Evolutionary conservation across 306 rosid species (phyloP), one percentile per base, ranked within the genome.

Genomic region (Gillenia trifoliata): DNA sequence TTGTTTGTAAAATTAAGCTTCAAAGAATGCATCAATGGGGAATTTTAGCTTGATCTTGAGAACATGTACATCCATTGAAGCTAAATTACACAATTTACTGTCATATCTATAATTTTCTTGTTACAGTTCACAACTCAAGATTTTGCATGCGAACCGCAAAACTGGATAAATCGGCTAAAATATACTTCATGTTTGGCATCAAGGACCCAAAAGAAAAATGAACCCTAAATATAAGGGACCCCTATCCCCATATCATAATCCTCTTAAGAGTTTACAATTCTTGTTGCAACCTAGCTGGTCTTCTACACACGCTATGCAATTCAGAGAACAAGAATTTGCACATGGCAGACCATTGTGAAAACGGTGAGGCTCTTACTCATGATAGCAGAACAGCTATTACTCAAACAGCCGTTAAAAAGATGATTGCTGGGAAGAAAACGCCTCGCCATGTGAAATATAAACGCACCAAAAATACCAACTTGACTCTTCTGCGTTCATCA

Each of bases 401-500:
- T 10, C 11, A 25, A 57, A 45, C 17, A 45, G 52, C 52, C 2
- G 19, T 15, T 45, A 13, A 45, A 45, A 45, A 45, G 1, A 41
- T 41, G 47, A 41, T 41, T 41, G 16, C 47, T 12, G 16, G 16
- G 13, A 41, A 41, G 47, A 41, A 41, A 41, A 41, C 0, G 16
- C 47, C 47, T 43, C 7, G 19, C 50, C 50, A 1, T 45, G n/a
- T 61, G 66, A 26, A 59, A 3, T 6, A 34, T 12, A 20, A 54
- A 64, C 26, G 29, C 16, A 50, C 45, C 73, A 45, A 59, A 55
- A 26, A 26, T 56, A 70, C 62, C 23, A 55, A 72, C 61, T 61
- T 69, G 43, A 73, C 72, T 76, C 80, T 73, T 19, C n/a, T n/a
- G 22, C 61, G 25, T 30, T 22, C 40, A 77, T 72, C 31, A 49